Evolutionary conservation across 2,329 filamentous ascomycete species (phyloP).

Genomic region (Alternaria conjuncta): DNA sequence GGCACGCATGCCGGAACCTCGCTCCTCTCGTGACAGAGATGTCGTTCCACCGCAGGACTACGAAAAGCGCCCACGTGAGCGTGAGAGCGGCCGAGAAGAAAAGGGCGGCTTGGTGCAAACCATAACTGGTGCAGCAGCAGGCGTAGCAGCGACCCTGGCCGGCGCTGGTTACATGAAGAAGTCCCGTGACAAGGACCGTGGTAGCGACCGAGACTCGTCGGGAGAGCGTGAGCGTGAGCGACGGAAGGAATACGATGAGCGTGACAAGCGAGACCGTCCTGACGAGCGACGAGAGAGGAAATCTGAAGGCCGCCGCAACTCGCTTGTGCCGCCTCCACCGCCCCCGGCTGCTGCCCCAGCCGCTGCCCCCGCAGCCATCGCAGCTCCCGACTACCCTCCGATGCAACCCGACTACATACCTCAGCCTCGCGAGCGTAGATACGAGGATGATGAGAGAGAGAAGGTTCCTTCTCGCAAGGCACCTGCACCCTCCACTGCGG

Average conservation of each 20-base stretch:
- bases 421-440: slow-evolving; percentile 40
- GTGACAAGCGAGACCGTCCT: slow-evolving; percentile 30
- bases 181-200: slow-evolving; percentile 38
- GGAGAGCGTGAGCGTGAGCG: slow-evolving; percentile 51
- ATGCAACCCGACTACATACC: slow-evolving; percentile 33
- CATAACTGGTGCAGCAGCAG: slow-evolving; percentile 40
- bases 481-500: slow-evolving; percentile 37
- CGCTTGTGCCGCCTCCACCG: slow-evolving; percentile 22
- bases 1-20: slow-evolving; percentile 40
- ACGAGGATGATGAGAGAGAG: slow-evolving; percentile 41
- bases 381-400: slow-evolving; percentile 17
- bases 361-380: slow-evolving; percentile 18
- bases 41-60: slow-evolving; percentile 26
- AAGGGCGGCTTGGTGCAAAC: slow-evolving; percentile 21
- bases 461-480: slow-evolving; percentile 31
- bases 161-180: slow-evolving; percentile 39
- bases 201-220: slow-evolving; percentile 14
- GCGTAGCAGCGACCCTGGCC: slow-evolving; percentile 38
- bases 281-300: slow-evolving; percentile 37
- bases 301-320: slow-evolving; percentile 25
- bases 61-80: slow-evolving; percentile 44
- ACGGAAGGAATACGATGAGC: slow-evolving; percentile 38
- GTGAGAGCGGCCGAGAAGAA: slow-evolving; percentile 29
- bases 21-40: slow-evolving; percentile 32
- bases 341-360: slow-evolving; percentile 22